Evolutionary conservation across 257 asterid species (phyloP).

Genomic region (Plantago ovata): DNA sequence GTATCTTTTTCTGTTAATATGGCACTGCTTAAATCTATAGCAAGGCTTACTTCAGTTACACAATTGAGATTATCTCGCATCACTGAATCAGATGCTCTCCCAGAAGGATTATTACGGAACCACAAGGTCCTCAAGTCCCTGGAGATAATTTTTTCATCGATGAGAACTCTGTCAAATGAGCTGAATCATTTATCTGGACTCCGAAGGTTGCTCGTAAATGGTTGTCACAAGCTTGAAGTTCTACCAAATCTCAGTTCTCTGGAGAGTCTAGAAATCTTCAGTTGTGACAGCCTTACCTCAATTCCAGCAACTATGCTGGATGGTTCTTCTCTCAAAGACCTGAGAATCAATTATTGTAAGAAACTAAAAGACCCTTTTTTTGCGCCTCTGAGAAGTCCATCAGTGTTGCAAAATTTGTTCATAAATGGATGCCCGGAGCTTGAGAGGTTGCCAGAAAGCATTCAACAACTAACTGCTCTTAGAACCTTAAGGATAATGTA

Average conservation of each 20-base stretch:
- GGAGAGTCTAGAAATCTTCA: not conserved
- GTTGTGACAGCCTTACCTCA: slow-evolving; percentile 2
- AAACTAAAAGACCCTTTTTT: slow-evolving; percentile 11
- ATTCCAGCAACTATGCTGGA: slow-evolving; percentile 17
- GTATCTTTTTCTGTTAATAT: not conserved
- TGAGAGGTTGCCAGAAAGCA: slow-evolving; percentile 17
- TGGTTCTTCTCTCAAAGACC: slow-evolving; percentile 2
- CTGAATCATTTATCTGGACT: slow-evolving; percentile 11
- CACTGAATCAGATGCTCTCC: slow-evolving; percentile 5
- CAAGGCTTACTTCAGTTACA: slow-evolving; percentile 10
- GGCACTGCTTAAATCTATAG: not conserved
- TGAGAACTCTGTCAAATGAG: slow-evolving; percentile 14
- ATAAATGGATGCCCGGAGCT: not conserved
- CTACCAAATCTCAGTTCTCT: slow-evolving; percentile 15
- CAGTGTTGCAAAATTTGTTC: not conserved
- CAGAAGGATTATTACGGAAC: slow-evolving; percentile 10
- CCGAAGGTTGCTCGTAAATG: not conserved
- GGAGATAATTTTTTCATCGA: not conserved
- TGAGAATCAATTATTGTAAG: not conserved
- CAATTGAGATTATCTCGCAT: not conserved
- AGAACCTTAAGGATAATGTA: not conserved
- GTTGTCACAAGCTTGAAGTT: slow-evolving; percentile 6
- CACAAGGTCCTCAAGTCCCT: slow-evolving; percentile 11
- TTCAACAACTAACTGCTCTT: slow-evolving; percentile 14
- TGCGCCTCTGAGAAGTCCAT: slow-evolving; percentile 1